Evolutionary conservation across 106 monocot species (phyloP), one percentile per base, ranked within the genome.

Genomic region (Hemerocallis citrina): DNA sequence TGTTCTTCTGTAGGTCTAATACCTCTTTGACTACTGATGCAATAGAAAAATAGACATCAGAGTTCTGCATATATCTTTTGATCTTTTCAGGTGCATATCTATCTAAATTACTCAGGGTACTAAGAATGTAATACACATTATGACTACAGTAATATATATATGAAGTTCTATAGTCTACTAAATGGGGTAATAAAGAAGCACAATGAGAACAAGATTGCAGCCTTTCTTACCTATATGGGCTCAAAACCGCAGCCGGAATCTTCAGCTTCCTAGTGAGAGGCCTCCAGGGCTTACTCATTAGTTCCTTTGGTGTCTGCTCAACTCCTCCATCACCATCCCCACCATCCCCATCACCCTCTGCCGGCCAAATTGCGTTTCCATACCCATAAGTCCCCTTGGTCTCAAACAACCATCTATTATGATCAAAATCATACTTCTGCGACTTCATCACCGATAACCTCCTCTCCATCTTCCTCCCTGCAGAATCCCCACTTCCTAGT

Each of bases 301-400:
- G 63, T 63, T 85, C 85, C 55, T 79, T 65, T 8, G 67, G 67
- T 39, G 3, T 73, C 21, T 80, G 80, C 14, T 70, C 75, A 13
- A 33, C 40, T 6, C 68, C 67, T 12, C 66, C 75, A 5, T 2
- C 56, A 6, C 44, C 60, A 19, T 57, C 77, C 21, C 74, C 73
- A 6, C 17, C 55, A 20, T 35, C 68, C 3, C 28, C 68, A 6
- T 40, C 73, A 12, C 67, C 71, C 62, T 85, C 93, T 13, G 35
- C 22, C 0, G 93, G 81, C 93, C 93, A 93, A 50, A 89, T 75
- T 1, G 85, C 93, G 59, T 79, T 93, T 34, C 93, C 93, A 56
- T 93, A 93, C 13, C 93, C 93, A 41, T 93, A 93, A 6, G 93
- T 77, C 44, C 77, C 77, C 50, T 77, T 77, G 0, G 77, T 77